Evolutionary conservation across 305 asterid species (phyloP).

Genomic region (Fraxinus latifolia): DNA sequence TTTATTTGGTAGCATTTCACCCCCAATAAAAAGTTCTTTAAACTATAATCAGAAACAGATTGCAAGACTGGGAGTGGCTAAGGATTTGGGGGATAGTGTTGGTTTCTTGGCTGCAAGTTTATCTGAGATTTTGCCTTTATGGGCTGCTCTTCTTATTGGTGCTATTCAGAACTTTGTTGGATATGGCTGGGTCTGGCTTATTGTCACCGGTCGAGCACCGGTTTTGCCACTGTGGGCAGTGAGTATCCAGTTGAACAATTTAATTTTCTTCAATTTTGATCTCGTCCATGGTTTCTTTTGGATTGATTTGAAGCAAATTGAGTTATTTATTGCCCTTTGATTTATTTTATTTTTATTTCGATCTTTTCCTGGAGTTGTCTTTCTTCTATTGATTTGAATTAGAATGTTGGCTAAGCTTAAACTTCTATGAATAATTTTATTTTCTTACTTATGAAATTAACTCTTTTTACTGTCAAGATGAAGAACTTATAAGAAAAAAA

Average conservation of each 20-base stretch:
- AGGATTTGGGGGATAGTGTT: slow-evolving; percentile 66
- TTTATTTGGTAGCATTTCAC: slow-evolving; percentile 57
- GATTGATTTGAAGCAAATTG: slow-evolving; percentile 9
- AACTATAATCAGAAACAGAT: slow-evolving; percentile 55
- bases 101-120: slow-evolving; percentile 55
- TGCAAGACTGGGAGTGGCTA: slow-evolving; percentile 60
- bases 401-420: not conserved
- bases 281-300: not conserved
- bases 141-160: slow-evolving; percentile 54
- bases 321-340: not conserved
- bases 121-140: slow-evolving; percentile 50
- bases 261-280: slow-evolving; percentile 7
- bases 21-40: slow-evolving; percentile 41
- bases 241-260: slow-evolving; percentile 22
- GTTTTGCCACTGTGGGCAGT: slow-evolving; percentile 65
- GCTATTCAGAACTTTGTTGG: slow-evolving; percentile 58
- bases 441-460: not conserved
- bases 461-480: not conserved
- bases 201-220: slow-evolving; percentile 46
- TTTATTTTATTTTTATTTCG: slow-evolving; percentile 1
- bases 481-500: not conserved
- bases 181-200: slow-evolving; percentile 65
- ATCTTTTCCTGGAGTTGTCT: not conserved
- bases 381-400: slow-evolving; percentile 8
- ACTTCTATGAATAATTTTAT: not conserved